Base-by-base conservation (phyloP, 208 protist species). In the Endotrypanum monterogeii region DNA sequence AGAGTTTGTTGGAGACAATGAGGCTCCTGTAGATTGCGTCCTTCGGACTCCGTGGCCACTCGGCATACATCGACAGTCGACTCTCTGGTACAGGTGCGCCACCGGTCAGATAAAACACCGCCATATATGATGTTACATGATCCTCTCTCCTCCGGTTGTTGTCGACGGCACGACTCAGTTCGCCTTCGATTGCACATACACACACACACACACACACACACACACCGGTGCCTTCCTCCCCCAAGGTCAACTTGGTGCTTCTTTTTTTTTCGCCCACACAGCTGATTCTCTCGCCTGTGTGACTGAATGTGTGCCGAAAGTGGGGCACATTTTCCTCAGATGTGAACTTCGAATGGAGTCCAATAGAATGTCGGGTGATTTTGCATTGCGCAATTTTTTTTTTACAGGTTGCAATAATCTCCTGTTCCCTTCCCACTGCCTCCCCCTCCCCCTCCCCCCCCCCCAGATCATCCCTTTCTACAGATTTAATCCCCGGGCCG, bases 81-180 rank as follows among this genome's bases (percentile, higher is more conserved):
- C n/a, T 48, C 67, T 77, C 28, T 20, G 11, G 41, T 79, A 83
- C 67, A 86, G 88, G 80, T 83, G 82, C 18, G n/a, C 30, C 16
- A 89, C 85, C 7, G 69, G 79, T 7, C 83, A 92, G 72, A 81
- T 72, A 51, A 92, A 82, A 32, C 88, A 88, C 67, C 86, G 83
- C 46, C 84, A 85, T 23, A 83, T 92, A 20, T 92, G 87, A 83
- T 18, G 80, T 20, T 77, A 69, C 67, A 84, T 73, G 37, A 5
- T 80, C 16, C 9, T 71, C 20, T 63, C 76, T 0, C 0, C 44
- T 48, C 9, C 85, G 25, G 1, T 37, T 3, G 71, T 73, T 32
- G 78, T 86, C 35, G 48, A 48, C 7, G 23, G 46, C 23, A 72
- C 76, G 1, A 78, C 85, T n/a, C 84, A 73, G 72, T 56, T 74